Evolutionary conservation across 257 asterid species (phyloP).

Genomic region (Jacaranda mimosifolia): DNA sequence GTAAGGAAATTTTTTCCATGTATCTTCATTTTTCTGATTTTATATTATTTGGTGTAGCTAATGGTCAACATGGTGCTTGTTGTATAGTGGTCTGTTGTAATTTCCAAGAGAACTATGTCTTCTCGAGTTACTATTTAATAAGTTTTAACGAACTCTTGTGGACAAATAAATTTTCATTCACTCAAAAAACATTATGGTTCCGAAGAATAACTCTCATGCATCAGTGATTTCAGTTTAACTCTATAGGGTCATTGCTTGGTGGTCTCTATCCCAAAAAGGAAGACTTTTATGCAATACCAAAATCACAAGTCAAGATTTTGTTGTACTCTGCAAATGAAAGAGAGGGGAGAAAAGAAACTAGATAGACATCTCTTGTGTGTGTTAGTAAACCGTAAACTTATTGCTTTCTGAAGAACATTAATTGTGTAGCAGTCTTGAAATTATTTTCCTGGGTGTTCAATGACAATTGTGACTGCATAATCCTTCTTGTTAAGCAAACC

Average conservation of each 20-base stretch:
- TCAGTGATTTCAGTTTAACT: neutral
- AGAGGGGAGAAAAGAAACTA: slow-evolving; percentile 2
- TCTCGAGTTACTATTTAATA: neutral
- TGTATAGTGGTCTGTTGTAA: neutral
- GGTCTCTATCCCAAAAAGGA: slow-evolving; percentile 26
- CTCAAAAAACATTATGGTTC: slow-evolving; percentile 14
- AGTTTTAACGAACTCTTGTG: neutral
- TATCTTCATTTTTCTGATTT: slow-evolving; percentile 15
- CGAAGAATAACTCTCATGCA: neutral
- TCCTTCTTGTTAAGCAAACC: slow-evolving; percentile 13
- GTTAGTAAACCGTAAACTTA: neutral
- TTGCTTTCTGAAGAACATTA: neutral
- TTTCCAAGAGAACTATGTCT: neutral
- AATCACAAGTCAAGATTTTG: slow-evolving; percentile 9
- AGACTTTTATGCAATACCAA: slow-evolving; percentile 11
- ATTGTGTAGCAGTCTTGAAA: slow-evolving; percentile 18
- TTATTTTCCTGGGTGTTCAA: slow-evolving; percentile 8
- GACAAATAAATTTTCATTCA: slow-evolving; percentile 14
- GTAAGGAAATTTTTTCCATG: slow-evolving; percentile 57
- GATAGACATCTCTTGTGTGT: slow-evolving; percentile 18
- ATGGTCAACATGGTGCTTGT: slow-evolving; percentile 24
- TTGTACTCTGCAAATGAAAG: neutral
- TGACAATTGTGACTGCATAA: slow-evolving; percentile 21
- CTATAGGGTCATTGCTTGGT: slow-evolving; percentile 18
- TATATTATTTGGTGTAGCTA: slow-evolving; percentile 35